Base-by-base conservation (phyloP, 306 rosid species). In the Fragaria ananassa region DNA sequence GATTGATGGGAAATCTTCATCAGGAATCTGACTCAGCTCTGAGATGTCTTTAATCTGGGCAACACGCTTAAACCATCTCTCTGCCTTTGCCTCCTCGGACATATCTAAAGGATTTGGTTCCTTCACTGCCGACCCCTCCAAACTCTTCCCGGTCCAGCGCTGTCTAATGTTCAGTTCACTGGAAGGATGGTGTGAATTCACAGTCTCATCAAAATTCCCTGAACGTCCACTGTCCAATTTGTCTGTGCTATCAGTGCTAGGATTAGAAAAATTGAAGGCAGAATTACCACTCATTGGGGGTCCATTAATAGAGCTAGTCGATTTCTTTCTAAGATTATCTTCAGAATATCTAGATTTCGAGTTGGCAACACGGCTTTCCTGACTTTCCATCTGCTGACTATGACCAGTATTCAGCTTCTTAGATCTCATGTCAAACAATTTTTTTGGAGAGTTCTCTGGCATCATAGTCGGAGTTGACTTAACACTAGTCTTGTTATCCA, bases 51-150 rank as follows among this genome's bases (percentile, higher is more conserved):
- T 92, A 39, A 95, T 95, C 80, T 92, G 99, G 4, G 99, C 96
- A 54, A 91, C 98, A 0, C 98, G 93, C 14, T 96, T 89, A 83
- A 95, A 95, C 99, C 99, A 92, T 82, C 99, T 86, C 88, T 91
- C 93, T 0, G 98, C 99, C 83, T 95, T 95, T 41, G 99, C 99
- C 83, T 92, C 99, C 87, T 95, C 99, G 13, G 99, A 95, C 98
- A 95, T 89, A 82, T 95, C 99, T 76, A 92, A 73, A 75, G 98
- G 96, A 88, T 95, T 96, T 0, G 93, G 89, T 75, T 92, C 97
- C 85, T 81, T 95, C 77, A 95, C 99, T 1, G 97, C 97, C 25
- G 99, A 95, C 39, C 97, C 99, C 81, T 95, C 99, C 89, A 95
- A 87, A 81, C 97, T 95, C 81, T 89, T 89, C 34, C 97, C 96